Evolutionary conservation across 805 yeast genomes (phyloP).

Genomic region (Candida endomychidarum): DNA sequence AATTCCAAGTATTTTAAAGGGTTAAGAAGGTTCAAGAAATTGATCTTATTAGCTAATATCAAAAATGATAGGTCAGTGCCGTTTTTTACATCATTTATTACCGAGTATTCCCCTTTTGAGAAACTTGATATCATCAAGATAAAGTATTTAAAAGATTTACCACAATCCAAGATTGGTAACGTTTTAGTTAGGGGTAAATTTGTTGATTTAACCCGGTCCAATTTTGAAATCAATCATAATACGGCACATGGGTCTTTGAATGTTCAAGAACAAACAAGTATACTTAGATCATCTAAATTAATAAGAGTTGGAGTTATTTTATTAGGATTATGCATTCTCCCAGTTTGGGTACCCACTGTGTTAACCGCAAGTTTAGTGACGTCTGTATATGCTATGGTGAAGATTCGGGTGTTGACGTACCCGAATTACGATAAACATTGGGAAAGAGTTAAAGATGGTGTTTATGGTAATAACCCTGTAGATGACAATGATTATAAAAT

Average conservation of each 20-base stretch:
- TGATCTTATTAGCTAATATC: conserved; percentile 68
- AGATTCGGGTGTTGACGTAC: conserved; percentile 25
- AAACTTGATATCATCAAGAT: conserved; percentile 42
- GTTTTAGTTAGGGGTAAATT: conserved; percentile 45
- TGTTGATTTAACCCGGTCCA: conserved; percentile 48
- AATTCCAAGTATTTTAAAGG: conserved; percentile 52
- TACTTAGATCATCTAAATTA: conserved; percentile 29
- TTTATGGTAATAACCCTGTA: conserved; percentile 29
- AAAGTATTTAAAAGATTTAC: conserved; percentile 47
- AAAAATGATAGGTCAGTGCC: conserved; percentile 85
- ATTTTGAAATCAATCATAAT: conserved; percentile 5
- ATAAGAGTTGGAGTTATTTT: conserved; percentile 23
- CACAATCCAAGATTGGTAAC: conserved; percentile 39
- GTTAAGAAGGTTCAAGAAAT: conserved; percentile 53
- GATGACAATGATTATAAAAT: conserved; percentile 31
- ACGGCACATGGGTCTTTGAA: conserved; percentile 17
- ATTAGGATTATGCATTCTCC: conserved; percentile 32
- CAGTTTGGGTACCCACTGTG: conserved; percentile 53
- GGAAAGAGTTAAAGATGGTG: conserved; percentile 31
- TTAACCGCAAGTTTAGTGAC: conserved; percentile 34
- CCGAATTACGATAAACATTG: conserved; percentile 33
- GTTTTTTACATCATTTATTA: conserved; percentile 78
- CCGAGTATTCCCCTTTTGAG: conserved; percentile 73
- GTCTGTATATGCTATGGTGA: conserved; percentile 41
- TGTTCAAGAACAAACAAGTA: conserved; percentile 39